phyloP scores from a whole-genome alignment of 176 grass and related monocot genomes.

The Aegilops umbellulata region DNA sequence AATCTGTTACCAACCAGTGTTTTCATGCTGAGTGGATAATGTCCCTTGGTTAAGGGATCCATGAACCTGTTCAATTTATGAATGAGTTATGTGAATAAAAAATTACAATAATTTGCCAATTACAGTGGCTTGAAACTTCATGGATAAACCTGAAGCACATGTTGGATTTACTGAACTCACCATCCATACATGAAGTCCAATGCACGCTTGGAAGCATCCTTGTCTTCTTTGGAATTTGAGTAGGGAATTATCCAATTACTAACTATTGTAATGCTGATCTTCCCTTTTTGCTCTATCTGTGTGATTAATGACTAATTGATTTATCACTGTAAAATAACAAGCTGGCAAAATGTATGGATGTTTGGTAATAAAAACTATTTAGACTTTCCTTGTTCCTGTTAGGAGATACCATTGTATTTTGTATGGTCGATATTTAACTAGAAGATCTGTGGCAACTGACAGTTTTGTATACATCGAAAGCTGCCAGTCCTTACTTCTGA shows the following conservation, averaged over 20 bases:
- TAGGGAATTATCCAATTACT: slow-evolving; percentile 78
- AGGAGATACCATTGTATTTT: not conserved
- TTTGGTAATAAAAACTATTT: not conserved
- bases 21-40: slow-evolving; percentile 69
- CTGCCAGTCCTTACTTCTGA: not conserved
- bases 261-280: slow-evolving; percentile 71
- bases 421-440: not conserved
- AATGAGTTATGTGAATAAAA: not conserved
- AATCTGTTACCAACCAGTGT: slow-evolving; percentile 60
- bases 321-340: slow-evolving; percentile 1
- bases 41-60: slow-evolving; percentile 68
- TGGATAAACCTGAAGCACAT: not conserved
- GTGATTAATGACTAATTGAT: slow-evolving; percentile 2
- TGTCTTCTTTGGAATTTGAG: slow-evolving; percentile 56
- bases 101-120: not conserved
- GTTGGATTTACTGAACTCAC: slow-evolving; percentile 46
- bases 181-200: slow-evolving; percentile 96
- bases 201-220: slow-evolving; percentile 56
- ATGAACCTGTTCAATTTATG: slow-evolving; percentile 73
- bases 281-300: slow-evolving; percentile 65
- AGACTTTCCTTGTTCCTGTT: not conserved
- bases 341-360: not conserved
- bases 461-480: no score
- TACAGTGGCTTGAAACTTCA: not conserved
- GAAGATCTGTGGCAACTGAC: not conserved